Conservation (phyloP, 2,329 filamentous ascomycete genomes). For the Tympanopsis confertula region DNA sequence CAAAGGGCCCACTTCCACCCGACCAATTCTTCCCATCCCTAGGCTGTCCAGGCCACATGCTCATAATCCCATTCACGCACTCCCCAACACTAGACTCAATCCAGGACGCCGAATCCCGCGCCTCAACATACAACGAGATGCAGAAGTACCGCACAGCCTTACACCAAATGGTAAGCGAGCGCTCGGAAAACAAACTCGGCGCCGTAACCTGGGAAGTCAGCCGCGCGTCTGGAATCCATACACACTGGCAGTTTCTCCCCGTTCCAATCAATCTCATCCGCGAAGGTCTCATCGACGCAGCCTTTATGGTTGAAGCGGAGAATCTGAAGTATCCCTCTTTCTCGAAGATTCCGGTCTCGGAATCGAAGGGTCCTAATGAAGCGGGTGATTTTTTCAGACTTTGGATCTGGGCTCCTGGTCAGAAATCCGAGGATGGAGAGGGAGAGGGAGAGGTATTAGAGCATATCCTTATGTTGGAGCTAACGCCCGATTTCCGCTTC, state of each 20-base stretch:
- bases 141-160: conserved; percentile 64
- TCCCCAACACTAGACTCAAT: conserved; percentile 64
- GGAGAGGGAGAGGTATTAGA: conserved; percentile 19
- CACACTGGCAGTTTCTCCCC: conserved; percentile 88
- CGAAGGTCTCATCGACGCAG: conserved; percentile 71
- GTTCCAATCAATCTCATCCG: conserved; percentile 56
- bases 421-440: conserved; percentile 11
- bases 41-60: conserved; percentile 70
- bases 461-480: conserved; percentile 62
- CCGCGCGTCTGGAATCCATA: conserved; percentile 68
- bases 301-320: conserved; percentile 78
- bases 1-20: conserved; percentile 77
- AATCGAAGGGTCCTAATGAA: conserved; percentile 32
- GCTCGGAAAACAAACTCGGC: conserved; percentile 51
- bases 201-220: conserved; percentile 89
- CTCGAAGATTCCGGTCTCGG: conserved; percentile 19
- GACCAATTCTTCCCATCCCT: conserved; percentile 56
- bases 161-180: conserved; percentile 63
- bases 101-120: conserved; percentile 37
- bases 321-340: conserved; percentile 38
- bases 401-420: conserved; percentile 53
- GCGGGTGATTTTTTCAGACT: conserved; percentile 65
- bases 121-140: conserved; percentile 69
- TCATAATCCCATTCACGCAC: conserved; percentile 83
- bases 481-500: conserved; percentile 64